Evolutionary conservation across 129 eudicot species (phyloP).

Genomic region (Arctium minus): DNA sequence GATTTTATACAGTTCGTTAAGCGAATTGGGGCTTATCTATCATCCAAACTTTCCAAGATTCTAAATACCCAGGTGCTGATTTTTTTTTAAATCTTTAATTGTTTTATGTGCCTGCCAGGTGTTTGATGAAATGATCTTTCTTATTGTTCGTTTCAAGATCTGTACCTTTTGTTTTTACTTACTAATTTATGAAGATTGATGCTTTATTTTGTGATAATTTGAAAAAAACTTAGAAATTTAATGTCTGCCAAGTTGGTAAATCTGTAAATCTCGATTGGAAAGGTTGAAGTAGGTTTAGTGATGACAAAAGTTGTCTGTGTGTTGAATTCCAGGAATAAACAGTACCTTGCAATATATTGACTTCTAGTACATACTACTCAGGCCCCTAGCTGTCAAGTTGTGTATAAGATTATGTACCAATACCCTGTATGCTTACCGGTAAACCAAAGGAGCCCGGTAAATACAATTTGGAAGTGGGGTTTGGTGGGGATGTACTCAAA

Average conservation of each 20-base stretch:
- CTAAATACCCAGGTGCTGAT: constrained; percentile 48
- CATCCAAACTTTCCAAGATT: constrained; percentile 55
- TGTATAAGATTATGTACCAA: background rate
- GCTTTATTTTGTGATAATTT: background rate
- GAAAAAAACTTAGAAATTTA: background rate
- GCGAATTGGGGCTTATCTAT: constrained; percentile 59
- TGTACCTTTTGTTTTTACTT: background rate
- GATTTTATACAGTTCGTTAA: constrained; percentile 59
- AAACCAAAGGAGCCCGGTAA: background rate
- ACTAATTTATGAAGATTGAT: background rate
- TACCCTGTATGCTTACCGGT: background rate
- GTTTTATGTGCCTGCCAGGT: background rate
- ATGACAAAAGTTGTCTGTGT: too few species aligned
- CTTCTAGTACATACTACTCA: background rate
- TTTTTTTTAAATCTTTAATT: background rate
- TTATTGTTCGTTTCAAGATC: background rate
- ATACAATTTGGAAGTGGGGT: too few species aligned
- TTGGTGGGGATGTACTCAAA: too few species aligned
- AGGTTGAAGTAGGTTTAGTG: constrained; percentile 2
- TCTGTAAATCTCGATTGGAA: constrained; percentile 8
- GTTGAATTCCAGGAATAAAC: too few species aligned
- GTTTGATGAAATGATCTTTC: constrained; percentile 15
- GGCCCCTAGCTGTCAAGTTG: background rate
- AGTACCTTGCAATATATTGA: background rate
- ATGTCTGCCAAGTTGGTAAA: constrained; percentile 1